These are phyloP conservation scores for Oxyria digyna DNA, from an alignment of 148 eudicot species.

Conservation along the genomic window DNA sequence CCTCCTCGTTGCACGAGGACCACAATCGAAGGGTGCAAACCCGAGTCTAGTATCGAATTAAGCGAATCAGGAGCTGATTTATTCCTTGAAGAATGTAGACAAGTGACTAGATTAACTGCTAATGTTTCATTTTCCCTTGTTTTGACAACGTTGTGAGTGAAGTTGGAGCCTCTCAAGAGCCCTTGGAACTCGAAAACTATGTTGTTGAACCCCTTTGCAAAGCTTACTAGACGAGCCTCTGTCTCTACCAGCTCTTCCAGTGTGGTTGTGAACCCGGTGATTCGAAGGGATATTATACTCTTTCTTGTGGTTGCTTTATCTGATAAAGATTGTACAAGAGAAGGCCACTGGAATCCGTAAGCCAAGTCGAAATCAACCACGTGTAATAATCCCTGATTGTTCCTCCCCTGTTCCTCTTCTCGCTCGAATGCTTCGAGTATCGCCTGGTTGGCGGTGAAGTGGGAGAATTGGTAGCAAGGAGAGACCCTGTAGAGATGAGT, in stretches of 20 bases:
- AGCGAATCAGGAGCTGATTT: slow-evolving; percentile 31
- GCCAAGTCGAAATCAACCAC: slow-evolving; percentile 58
- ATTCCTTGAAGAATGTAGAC: slow-evolving; percentile 26
- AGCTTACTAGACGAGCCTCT: slow-evolving; percentile 48
- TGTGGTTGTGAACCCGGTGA: slow-evolving; percentile 48
- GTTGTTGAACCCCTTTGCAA: slow-evolving; percentile 46
- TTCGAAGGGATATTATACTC: slow-evolving; percentile 26
- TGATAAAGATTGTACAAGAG: slow-evolving; percentile 68
- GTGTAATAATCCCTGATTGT: slow-evolving; percentile 26
- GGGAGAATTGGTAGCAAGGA: slow-evolving; percentile 67
- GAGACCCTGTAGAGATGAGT: slow-evolving; percentile 50
- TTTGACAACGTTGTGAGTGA: slow-evolving; percentile 9
- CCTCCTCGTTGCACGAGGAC: slow-evolving; percentile 23
- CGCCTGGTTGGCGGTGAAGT: slow-evolving; percentile 82
- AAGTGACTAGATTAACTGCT: slow-evolving; percentile 47
- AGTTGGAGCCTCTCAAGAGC: slow-evolving; percentile 31
- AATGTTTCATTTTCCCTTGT: slow-evolving; percentile 46
- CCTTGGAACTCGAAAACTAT: slow-evolving; percentile 53
- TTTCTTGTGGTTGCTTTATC: slow-evolving; percentile 31
- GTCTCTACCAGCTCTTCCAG: slow-evolving; percentile 52
- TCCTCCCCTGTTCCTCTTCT: slow-evolving; percentile 21
- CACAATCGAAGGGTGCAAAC: slow-evolving; percentile 40
- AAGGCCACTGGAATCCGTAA: slow-evolving; percentile 88
- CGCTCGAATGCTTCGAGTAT: slow-evolving; percentile 65
- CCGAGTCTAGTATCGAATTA: slow-evolving; percentile 18